phyloP scores from a whole-genome alignment of 305 asterid genomes.

The Fraxinus ornus region DNA sequence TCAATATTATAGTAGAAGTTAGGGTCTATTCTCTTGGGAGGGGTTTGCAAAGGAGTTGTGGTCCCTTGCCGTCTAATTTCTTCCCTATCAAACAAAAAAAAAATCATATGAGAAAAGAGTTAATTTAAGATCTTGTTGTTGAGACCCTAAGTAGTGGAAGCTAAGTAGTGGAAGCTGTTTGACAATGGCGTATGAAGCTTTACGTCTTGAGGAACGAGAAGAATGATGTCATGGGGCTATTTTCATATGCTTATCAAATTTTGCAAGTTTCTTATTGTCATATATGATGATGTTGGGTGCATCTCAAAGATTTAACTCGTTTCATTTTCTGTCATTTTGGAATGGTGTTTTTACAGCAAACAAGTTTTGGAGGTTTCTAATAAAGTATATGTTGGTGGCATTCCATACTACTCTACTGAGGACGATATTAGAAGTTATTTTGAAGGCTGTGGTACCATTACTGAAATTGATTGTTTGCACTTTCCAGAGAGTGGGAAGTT shows the following conservation, averaged over 20 bases:
- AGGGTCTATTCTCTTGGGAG: not conserved
- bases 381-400: conserved; percentile 91
- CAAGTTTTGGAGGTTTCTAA: conserved; percentile 40
- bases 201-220: not conserved
- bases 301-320: not conserved
- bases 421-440: conserved; percentile 93
- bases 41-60: not conserved
- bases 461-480: conserved; percentile 72
- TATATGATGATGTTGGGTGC: not conserved
- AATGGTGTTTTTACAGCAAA: conserved; percentile 36
- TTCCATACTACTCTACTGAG: conserved; percentile 91
- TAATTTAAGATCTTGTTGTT: not conserved
- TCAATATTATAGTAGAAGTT: not conserved
- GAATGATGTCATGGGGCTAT: not conserved
- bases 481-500: conserved; percentile 93
- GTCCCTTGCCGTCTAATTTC: not conserved
- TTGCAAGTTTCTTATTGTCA: not conserved
- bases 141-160: not conserved
- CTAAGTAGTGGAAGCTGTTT: not conserved
- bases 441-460: conserved; percentile 89
- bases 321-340: not conserved
- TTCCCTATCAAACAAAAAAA: not conserved
- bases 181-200: not conserved
- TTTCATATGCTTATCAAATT: not conserved
- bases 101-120: not conserved